phyloP scores from a whole-genome alignment of 2,329 filamentous ascomycete genomes.

The Bertia moriformis region DNA sequence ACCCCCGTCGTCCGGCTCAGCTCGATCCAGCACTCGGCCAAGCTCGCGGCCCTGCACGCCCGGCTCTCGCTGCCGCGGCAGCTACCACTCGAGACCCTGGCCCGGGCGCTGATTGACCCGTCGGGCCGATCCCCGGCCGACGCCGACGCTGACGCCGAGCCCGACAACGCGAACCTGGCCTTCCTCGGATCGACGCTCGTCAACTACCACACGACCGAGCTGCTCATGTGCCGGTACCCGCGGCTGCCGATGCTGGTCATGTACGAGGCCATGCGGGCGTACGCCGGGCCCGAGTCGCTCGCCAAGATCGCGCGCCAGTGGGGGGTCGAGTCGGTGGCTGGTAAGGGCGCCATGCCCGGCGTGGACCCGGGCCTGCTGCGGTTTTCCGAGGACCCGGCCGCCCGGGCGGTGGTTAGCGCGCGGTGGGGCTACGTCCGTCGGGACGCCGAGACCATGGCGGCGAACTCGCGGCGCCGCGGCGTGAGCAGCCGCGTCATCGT shows the following conservation, averaged over 20 bases:
- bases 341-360: constrained; percentile 74
- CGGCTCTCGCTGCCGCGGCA: constrained; percentile 69
- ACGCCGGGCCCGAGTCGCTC: constrained; percentile 62
- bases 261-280: constrained; percentile 74
- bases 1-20: constrained; percentile 61
- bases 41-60: constrained; percentile 83
- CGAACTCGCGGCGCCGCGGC: constrained; percentile 39
- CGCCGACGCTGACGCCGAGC: constrained; percentile 65
- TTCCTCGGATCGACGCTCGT: constrained; percentile 71
- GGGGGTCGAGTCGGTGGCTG: constrained; percentile 80
- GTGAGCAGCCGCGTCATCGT: constrained; percentile 66
- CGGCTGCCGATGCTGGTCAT: constrained; percentile 80
- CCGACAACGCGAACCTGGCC: constrained; percentile 79
- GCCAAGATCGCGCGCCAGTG: constrained; percentile 65
- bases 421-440: constrained; percentile 36
- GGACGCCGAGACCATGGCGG: too few species aligned
- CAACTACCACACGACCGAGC: constrained; percentile 78
- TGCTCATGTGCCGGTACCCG: constrained; percentile 76
- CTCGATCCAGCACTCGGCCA: constrained; percentile 61
- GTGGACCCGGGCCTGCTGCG: constrained; percentile 86
- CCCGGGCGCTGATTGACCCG: constrained; percentile 68
- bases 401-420: constrained; percentile 26
- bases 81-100: constrained; percentile 74
- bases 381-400: constrained; percentile 42
- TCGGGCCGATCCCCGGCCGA: too few species aligned